These are phyloP conservation scores for Arachnopeziza araneosa DNA, from an alignment of 2,329 filamentous ascomycete genomes.

Conservation along the genomic window DNA sequence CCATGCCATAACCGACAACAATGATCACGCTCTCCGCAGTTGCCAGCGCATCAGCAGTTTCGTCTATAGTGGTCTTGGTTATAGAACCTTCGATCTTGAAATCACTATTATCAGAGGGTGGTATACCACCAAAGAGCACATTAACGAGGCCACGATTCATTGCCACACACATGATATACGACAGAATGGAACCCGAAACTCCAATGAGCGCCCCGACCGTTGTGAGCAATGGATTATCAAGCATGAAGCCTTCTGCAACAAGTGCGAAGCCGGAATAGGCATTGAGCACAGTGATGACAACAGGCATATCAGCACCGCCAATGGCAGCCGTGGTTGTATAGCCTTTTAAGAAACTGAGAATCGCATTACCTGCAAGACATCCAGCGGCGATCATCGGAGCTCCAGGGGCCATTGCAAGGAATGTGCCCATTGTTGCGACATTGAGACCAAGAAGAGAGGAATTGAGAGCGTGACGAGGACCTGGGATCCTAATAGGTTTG, in stretches of 20 bases:
- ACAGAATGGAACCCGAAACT: conserved; percentile 82
- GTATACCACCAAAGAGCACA: conserved; percentile 79
- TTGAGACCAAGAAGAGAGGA: conserved; percentile 69
- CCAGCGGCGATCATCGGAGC: conserved; percentile 73
- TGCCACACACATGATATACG: conserved; percentile 80
- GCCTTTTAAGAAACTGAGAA: conserved; percentile 77
- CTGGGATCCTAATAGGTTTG: conserved; percentile 65
- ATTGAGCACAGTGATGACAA: conserved; percentile 85
- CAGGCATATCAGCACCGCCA: conserved; percentile 87
- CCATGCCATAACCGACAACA: conserved; percentile 84
- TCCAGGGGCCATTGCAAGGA: conserved; percentile 75
- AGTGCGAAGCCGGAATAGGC: conserved; percentile 88
- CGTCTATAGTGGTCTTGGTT: conserved; percentile 72
- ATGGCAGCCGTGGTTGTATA: conserved; percentile 85
- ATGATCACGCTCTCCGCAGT: conserved; percentile 84
- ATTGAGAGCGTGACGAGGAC: conserved; percentile 69
- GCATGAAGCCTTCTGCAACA: conserved; percentile 87
- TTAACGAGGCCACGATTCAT: conserved; percentile 92
- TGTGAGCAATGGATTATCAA: conserved; percentile 79
- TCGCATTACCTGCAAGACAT: conserved; percentile 69
- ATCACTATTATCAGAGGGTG: conserved; percentile 55
- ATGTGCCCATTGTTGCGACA: conserved; percentile 75
- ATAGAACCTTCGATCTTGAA: conserved; percentile 76
- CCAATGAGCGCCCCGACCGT: conserved; percentile 84
- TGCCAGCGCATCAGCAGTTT: conserved; percentile 68